Base-by-base conservation (phyloP, 495 filamentous ascomycete species). In the Hyphodiscus hymeniophilus region DNA sequence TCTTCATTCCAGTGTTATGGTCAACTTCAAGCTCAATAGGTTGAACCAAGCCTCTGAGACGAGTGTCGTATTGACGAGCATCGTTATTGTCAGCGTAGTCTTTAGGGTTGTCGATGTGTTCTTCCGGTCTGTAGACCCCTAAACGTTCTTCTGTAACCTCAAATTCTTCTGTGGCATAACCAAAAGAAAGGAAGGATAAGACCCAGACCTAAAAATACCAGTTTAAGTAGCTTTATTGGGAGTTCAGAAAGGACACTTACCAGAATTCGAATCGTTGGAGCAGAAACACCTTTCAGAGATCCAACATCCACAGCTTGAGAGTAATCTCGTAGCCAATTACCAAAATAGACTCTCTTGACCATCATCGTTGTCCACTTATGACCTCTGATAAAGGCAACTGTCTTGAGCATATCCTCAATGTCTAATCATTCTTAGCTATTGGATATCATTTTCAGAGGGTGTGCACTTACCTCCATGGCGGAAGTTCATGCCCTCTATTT, bases 331-430 rank as follows among this genome's bases (percentile, higher is more conserved):
- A 84, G 67, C 80, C 81, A 85, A 61, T 85, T 85, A 18, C 91
- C 91, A 73, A 96, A 97, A 65, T 96, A 95, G 6, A 88, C 86
- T 32, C 92, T 81, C 66, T 84, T 84, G 55, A 98, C 73, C 75
- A 89, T 84, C 70, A 88, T 80, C 13, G 82, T 79, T 16, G 90
- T 90, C 92, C 92, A 98, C 67, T 98, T 96, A 57, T 92, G 87
- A 31, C 89, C 89, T 46, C 82, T 75, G 42, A 96, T 76, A 59
- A 87, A 95, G 18, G 88, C 82, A 48, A 98, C 71, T 12, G 81
- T 88, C 68, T 89, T 89, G 53, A 98, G 80, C 62, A 88, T 81
- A 65, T 98, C 92, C 69, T 96, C 89, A 51, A 95, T 92, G 50
- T 83, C 74, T 69, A 38, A 30, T n/a, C 32, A 10, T 34, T 6